Conservation (phyloP, 352 stramenopile species). For the Globisporangium emineosum region DNA sequence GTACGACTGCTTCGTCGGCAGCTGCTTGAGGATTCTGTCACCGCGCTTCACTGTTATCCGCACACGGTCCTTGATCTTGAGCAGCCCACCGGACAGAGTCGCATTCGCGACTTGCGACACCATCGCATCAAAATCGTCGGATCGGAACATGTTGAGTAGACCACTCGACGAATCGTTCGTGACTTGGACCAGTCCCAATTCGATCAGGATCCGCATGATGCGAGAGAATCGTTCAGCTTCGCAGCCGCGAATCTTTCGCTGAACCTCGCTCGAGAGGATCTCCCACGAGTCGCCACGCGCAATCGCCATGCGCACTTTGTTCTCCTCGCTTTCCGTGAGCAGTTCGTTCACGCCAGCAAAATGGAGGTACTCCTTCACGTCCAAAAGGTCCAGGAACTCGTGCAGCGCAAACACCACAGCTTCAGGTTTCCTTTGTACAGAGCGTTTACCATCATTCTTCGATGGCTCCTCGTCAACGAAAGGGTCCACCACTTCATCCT, state of each 20-base stretch:
- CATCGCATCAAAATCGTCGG: constrained; percentile 68
- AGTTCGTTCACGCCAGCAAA: constrained; percentile 65
- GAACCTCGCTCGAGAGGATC: constrained; percentile 30
- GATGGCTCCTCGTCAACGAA: neutral
- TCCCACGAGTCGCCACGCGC: constrained; percentile 49
- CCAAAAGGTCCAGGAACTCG: constrained; percentile 64
- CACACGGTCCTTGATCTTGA: constrained; percentile 45
- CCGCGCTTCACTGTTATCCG: constrained; percentile 58
- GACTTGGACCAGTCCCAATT: constrained; percentile 59
- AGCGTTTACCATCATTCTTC: neutral
- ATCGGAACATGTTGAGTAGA: constrained; percentile 54
- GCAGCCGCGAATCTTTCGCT: constrained; percentile 59
- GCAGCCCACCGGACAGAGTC: constrained; percentile 64
- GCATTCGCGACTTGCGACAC: constrained; percentile 76
- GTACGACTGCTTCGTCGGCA: constrained; percentile 55
- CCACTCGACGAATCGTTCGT: constrained; percentile 50
- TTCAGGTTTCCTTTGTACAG: neutral
- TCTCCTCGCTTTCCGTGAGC: constrained; percentile 62
- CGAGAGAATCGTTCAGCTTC: constrained; percentile 72
- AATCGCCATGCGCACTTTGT: constrained; percentile 40
- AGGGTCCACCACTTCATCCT: neutral
- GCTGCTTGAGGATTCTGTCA: constrained; percentile 41
- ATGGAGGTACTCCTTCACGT: constrained; percentile 69
- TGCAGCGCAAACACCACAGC: constrained; percentile 58
- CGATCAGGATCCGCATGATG: constrained; percentile 66